Base-by-base conservation (phyloP, 805 yeast genomes). In the Saturnispora ahearnii region DNA sequence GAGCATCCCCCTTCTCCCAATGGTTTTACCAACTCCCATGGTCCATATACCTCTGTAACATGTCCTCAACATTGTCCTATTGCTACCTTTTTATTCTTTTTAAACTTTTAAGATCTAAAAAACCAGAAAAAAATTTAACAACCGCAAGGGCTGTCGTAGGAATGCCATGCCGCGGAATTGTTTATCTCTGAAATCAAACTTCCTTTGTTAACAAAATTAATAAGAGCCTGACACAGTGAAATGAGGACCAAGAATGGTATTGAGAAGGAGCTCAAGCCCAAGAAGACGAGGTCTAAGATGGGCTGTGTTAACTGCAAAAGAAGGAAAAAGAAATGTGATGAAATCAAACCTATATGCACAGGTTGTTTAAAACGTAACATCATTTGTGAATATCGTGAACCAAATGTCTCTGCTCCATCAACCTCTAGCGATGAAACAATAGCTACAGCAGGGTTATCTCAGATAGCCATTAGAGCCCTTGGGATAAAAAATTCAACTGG, bases 311-410 rank as follows among this genome's bases (percentile, higher is more conserved):
- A 59, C 31, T 62, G 66, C 42, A 48, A 59, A 11, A 55, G 53
- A 26, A 47, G 66, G 22, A 62, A 62, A 56, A 62, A 62, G 57
- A 62, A 62, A 52, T 62, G 66, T 51, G 62, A 62, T 49, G 66
- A 62, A 41, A 48, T 53, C 13, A 55, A 53, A 41, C 65, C 65
- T 1, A 57, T 53, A 5, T 62, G 66, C 48, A 52, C 63, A 9
- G 65, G 64, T 2, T 62, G 66, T 45, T 34, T 58, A 28, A 57
- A 54, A 18, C 44, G 61, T 45, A 56, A 55, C 34, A 29, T 54
- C 10, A 52, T 50, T 12, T 58, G 61, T 33, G 52, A 57, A 50
- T 57, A 59, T 46, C 41, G 53, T 36, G 49, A 48, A 5, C 51
- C 48, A 36, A 36, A 36, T 9, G 40, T 18, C 15, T 13, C 40